A percentile compares a stretch with the other conserved stretches of the same genome.
Conservation (phyloP, 2,329 filamentous ascomycete species). For the Microdochium paspali region DNA sequence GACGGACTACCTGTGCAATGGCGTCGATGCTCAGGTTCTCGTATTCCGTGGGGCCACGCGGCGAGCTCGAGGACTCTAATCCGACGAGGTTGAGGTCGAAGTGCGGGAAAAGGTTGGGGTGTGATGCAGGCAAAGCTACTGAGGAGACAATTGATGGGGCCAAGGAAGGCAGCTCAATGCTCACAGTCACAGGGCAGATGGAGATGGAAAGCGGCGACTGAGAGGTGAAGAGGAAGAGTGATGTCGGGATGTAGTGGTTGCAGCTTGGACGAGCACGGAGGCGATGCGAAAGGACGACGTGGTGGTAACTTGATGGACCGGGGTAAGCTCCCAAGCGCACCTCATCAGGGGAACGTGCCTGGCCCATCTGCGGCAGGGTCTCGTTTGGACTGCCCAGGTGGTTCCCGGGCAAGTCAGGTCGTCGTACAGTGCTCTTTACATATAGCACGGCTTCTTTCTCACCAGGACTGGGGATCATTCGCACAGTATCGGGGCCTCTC, state of each 20-base stretch:
- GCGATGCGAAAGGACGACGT: neutral
- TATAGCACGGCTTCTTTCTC: neutral
- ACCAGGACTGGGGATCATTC: too few relatives aligned
- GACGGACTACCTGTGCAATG: neutral
- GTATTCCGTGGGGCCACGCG: neutral
- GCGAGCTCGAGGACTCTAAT: neutral
- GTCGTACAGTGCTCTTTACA: neutral
- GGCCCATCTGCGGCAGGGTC: neutral
- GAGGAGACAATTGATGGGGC: too few relatives aligned
- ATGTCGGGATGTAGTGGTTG: too few relatives aligned
- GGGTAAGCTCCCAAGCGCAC: neutral
- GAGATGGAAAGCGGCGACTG: neutral
- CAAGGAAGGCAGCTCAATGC: too few relatives aligned
- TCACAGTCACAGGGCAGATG: too few relatives aligned
- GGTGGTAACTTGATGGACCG: neutral
- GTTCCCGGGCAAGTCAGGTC: neutral
- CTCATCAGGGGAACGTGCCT: neutral
- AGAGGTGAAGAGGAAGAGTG: neutral
- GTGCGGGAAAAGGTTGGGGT: too few relatives aligned
- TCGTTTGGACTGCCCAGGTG: too few relatives aligned
- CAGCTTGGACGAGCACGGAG: too few relatives aligned
- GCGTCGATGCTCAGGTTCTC: neutral
- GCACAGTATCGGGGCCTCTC: too few relatives aligned
- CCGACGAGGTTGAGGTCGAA: too few relatives aligned
- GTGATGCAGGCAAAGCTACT: too few relatives aligned